phyloP scores from a whole-genome alignment of 768 basidiomycete genomes.

The Coprinellus micaceus region DNA sequence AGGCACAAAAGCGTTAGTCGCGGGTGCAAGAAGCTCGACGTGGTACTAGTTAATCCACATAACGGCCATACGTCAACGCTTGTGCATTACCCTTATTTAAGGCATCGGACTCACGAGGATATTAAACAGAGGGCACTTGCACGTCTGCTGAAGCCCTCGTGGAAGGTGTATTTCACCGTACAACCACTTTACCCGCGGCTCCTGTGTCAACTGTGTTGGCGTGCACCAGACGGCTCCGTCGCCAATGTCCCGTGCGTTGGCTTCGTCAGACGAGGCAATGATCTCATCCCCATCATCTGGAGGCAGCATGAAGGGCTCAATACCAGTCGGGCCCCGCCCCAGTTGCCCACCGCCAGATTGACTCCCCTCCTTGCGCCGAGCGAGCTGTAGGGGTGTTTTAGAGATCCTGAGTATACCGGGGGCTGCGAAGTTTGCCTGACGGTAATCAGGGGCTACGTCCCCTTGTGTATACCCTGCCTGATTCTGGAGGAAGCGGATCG shows the following conservation, averaged over 20 bases:
- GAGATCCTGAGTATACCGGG: too few species aligned
- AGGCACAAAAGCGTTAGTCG: background rate
- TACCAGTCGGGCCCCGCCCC: too few species aligned
- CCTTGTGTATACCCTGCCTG: too few species aligned
- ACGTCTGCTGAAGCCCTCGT: background rate
- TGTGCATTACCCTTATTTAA: background rate
- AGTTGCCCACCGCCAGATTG: too few species aligned
- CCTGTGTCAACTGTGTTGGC: background rate
- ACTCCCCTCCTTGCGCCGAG: too few species aligned
- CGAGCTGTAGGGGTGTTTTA: too few species aligned
- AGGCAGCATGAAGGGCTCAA: background rate
- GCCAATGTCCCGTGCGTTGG: background rate
- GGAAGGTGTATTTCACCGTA: conserved; percentile 1
- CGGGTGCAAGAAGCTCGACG: background rate
- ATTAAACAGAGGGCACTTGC: background rate
- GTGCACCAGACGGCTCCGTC: background rate
- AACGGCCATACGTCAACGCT: background rate
- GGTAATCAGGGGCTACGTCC: too few species aligned
- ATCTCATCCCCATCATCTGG: background rate
- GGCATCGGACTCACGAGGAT: background rate
- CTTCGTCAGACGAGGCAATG: background rate
- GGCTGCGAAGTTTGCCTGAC: too few species aligned
- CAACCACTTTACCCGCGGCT: background rate
- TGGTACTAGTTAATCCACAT: background rate
- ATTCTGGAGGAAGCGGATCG: too few species aligned